These are phyloP conservation scores for Letharia lupina DNA, from an alignment of 495 filamentous ascomycete species.

Conservation along the genomic window DNA sequence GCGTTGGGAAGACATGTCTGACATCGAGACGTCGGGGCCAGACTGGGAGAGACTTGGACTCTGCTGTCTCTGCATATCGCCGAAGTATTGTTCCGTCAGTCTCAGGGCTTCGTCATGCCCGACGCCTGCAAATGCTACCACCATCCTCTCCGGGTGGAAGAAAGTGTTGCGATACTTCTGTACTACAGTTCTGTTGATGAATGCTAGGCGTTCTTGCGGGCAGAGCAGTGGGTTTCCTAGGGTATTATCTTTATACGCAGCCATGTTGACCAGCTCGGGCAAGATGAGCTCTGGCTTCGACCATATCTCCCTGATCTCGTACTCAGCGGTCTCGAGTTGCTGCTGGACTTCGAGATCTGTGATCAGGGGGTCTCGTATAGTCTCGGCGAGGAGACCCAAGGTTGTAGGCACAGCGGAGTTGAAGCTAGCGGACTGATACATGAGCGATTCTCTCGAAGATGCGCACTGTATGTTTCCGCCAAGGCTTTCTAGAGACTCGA, in stretches of 20 bases:
- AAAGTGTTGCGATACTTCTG: constrained; percentile 75
- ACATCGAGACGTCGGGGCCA: constrained; percentile 36
- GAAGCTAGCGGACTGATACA: constrained; percentile 99
- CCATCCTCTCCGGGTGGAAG: constrained; percentile 81
- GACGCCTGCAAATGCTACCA: constrained; percentile 92
- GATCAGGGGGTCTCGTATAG: constrained; percentile 79
- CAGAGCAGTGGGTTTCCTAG: constrained; percentile 90
- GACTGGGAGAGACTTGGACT: constrained; percentile 47
- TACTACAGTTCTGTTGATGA: constrained; percentile 68
- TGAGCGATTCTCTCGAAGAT: constrained; percentile 88
- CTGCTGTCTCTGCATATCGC: constrained; percentile 62
- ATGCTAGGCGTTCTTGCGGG: constrained; percentile 67
- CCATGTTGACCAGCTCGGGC: constrained; percentile 89
- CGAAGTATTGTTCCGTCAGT: constrained; percentile 78
- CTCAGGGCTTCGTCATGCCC: constrained; percentile 70
- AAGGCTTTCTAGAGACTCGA: constrained; percentile 74
- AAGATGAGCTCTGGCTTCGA: constrained; percentile 92
- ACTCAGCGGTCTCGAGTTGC: constrained; percentile 84
- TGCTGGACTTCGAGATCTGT: constrained; percentile 82
- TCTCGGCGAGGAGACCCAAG: constrained; percentile 82
- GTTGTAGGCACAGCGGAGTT: constrained; percentile 83
- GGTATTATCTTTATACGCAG: constrained; percentile 91
- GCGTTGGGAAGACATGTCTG: constrained; percentile 25
- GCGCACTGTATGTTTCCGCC: constrained; percentile 96
- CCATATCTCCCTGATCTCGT: constrained; percentile 98